A percentile compares a stretch with the other conserved stretches of the same genome.
phyloP scores from a whole-genome alignment of 2,329 filamentous ascomycete species.

The Blastomyces parvus region DNA sequence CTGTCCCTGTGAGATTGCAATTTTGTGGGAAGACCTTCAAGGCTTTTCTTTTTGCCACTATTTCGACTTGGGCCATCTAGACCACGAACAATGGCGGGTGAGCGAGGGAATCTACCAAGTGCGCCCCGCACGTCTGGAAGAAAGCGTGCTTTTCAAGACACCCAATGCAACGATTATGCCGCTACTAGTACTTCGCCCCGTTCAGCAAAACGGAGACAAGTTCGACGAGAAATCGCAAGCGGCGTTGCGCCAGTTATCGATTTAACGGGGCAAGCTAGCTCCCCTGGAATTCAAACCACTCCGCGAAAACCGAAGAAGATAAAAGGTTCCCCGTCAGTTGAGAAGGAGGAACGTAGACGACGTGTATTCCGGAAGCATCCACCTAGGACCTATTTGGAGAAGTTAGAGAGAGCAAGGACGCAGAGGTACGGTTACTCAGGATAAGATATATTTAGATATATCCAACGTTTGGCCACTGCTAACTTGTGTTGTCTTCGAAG shows the following conservation, averaged over 20 bases:
- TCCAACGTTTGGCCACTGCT: conserved; percentile 1
- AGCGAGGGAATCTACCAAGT: background rate
- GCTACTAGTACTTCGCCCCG: conserved; percentile 7
- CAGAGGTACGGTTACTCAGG: conserved; percentile 31
- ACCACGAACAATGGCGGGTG: background rate
- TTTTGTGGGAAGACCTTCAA: background rate
- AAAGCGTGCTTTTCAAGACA: background rate
- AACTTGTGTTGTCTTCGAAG: conserved; percentile 20
- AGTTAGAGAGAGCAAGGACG: conserved; percentile 41
- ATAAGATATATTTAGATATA: background rate
- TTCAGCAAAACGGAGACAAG: conserved; percentile 11
- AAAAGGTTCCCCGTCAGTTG: conserved; percentile 13
- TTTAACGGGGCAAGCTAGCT: conserved; percentile 12
- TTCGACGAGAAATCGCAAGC: conserved; percentile 7
- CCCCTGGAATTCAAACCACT: background rate
- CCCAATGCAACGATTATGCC: background rate
- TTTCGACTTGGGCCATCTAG: background rate
- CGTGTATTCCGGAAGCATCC: conserved; percentile 35
- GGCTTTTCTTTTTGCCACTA: background rate
- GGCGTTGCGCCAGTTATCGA: conserved; percentile 14
- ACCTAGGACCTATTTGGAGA: conserved; percentile 39
- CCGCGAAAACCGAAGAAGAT: conserved; percentile 3
- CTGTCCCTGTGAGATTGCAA: background rate
- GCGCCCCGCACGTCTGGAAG: background rate
- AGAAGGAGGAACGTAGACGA: conserved; percentile 31